Evolutionary conservation across 768 basidiomycete species (phyloP), one percentile per base, ranked within the genome.

Genomic region (Tricholoma saponaceum): DNA sequence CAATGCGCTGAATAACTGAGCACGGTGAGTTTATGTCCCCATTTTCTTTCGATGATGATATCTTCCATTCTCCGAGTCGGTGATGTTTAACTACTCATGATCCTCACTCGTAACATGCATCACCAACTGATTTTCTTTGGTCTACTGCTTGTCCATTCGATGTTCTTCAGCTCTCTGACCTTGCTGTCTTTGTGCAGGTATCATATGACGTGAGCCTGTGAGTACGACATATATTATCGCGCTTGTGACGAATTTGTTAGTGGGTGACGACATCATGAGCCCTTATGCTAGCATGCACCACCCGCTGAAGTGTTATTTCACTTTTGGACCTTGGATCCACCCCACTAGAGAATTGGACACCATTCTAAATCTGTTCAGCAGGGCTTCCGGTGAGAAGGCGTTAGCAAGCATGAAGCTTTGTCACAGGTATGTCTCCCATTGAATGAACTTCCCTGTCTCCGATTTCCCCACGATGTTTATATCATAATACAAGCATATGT

Each of bases 71-170:
- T 73, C 67, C 83, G 86, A 87, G 86, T 76, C 69, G 85, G 86
- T 83, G 87, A 89, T 72, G 77, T 70, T 80, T 70, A 69, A 73
- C 76, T 28, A 49, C 25, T 25, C 74, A 82, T 87, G 86, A 87
- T 78, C 86, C 86, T 69, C 71, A 72, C 85, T 88, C 86, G 76
- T 68, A 84, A 87, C 86, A 88, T 89, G 87, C 87, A 89, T 81
- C 79, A 83, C 80, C 79, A 83, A 76, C 78, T 80, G 78, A 80
- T 70, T 62, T 69, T 67, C 66, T 55, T 47, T 59, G 57, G 58
- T 3, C 58, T 56, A 52, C 49, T 57, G 54, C 52, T 28, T 28
- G 47, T 37, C 37, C 60, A 52, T 58, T 56, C 35, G 37, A 47
- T 52, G 65, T 43, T 54, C 49, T 61, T 56, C 51, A 3, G 10